These are phyloP conservation scores for Aquilaria malaccensis DNA, from an alignment of 345 rosid genomes.

Conservation along the genomic window DNA sequence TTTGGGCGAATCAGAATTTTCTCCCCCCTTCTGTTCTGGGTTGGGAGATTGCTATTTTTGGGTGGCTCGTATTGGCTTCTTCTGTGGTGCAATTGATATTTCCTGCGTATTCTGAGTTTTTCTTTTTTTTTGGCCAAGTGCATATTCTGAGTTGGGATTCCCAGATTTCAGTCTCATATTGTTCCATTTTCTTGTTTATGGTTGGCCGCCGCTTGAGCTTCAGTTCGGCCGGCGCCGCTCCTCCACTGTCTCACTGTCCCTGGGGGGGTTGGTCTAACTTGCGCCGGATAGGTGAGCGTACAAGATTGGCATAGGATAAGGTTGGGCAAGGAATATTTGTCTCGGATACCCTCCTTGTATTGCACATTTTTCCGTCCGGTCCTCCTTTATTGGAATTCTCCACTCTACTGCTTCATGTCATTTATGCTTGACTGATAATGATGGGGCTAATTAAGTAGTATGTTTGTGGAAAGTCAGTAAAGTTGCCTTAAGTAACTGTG, in stretches of 20 bases:
- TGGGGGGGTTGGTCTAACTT: too few relatives aligned
- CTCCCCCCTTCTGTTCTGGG: not conserved
- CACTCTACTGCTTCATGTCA: not conserved
- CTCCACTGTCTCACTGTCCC: not conserved
- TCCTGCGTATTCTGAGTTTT: not conserved
- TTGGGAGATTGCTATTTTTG: not conserved
- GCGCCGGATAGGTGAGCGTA: too few relatives aligned
- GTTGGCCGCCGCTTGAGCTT: too few relatives aligned
- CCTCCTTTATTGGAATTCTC: not conserved
- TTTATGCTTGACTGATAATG: not conserved
- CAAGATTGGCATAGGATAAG: too few relatives aligned
- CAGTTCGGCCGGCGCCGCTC: not conserved
- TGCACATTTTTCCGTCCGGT: not conserved
- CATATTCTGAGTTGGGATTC: not conserved
- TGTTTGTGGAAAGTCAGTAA: not conserved
- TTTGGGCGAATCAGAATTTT: not conserved
- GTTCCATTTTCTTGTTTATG: too few relatives aligned
- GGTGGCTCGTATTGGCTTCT: not conserved
- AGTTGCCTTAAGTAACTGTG: slow-evolving; percentile 4
- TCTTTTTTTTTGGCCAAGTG: not conserved
- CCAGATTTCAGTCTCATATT: too few relatives aligned
- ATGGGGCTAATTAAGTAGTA: not conserved
- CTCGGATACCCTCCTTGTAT: not conserved
- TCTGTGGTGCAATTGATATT: not conserved
- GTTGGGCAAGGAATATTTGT: too few relatives aligned